Base-by-base conservation (phyloP, 495 filamentous ascomycete species). In the Lichina pygmaea region DNA sequence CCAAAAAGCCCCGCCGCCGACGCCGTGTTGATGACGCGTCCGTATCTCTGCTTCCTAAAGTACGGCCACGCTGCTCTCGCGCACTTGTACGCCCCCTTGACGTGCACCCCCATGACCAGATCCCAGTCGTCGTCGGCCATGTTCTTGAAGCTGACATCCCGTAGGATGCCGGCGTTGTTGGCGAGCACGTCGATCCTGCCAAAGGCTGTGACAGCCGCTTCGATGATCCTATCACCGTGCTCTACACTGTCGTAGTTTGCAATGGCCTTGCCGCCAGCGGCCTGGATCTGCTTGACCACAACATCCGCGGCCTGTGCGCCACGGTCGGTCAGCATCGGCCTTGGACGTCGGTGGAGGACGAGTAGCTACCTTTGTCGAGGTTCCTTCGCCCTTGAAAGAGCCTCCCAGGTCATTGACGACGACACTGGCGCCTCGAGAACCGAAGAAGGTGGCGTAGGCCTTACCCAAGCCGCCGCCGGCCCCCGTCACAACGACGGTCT, bases 101-200 rank as follows among this genome's bases (percentile, higher is more conserved):
- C 80, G 62, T 97, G 89, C 41, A 97, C 89, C 57, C 72, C 76
- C 58, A 86, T 77, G 57, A 94, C 76, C 49, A 95, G 62, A 57
- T 97, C 91, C 89, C 91, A 97, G 60, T 97, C 91, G 57, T 74
- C 59, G 58, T 95, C 86, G 58, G 77, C 85, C 83, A 95, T 93
- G 63, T 97, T 97, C 74, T 92, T 93, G 66, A 97, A 95, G 67
- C 78, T 84, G 55, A 97, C 57, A 67, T 97, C 89, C 48, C 89
- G 79, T 46, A 97, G 71, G 55, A 97, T 97, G 57, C 89, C 89
- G 48, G 89, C 89, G 58, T 95, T 97, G 71, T 97, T 97, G 60
- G 95, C 73, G 51, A 97, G 75, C 42, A 97, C 66, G 62, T 97
- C 89, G 58, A 97, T 73, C 51, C 86, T 78, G 51, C 89, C 91